Percentiles rank a stretch among this genome's conserved stretches.
Conservation (phyloP, 108 stramenopile species). For the Aurantiochytrium sp. region DNA sequence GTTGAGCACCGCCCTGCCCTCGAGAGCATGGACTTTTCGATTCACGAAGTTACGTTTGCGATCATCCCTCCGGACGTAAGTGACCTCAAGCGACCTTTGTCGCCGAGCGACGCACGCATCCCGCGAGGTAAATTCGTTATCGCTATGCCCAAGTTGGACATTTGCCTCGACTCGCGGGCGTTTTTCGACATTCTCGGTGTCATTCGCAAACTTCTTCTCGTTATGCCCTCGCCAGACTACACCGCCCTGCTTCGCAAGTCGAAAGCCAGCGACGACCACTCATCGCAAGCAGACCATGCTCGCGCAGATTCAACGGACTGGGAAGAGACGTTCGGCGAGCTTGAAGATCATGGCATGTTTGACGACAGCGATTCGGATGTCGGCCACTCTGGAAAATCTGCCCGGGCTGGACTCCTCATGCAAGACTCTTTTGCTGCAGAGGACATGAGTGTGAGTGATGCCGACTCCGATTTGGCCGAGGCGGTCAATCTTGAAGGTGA, state of each 20-base stretch:
- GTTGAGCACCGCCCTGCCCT: background rate
- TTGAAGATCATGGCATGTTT: background rate
- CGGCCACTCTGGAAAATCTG: background rate
- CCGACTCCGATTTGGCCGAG: no score
- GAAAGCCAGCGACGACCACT: background rate
- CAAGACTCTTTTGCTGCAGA: background rate
- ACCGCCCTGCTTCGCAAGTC: background rate
- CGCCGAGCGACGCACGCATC: background rate
- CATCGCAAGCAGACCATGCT: background rate
- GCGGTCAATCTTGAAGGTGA: no score
- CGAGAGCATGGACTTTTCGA: background rate
- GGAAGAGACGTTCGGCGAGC: background rate
- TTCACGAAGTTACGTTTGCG: background rate
- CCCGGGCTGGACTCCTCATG: background rate
- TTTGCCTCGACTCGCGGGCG: background rate
- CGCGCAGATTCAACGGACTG: background rate
- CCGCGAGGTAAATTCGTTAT: background rate
- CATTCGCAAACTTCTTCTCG: background rate
- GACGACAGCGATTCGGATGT: background rate
- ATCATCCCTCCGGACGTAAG: background rate
- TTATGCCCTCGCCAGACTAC: constrained; percentile 14
- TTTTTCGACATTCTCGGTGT: background rate
- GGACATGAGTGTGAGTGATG: background rate
- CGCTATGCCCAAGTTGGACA: background rate
- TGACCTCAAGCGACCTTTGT: background rate